Conservation (phyloP, 2,329 filamentous ascomycete genomes). For the Colletotrichum plurivorum region DNA sequence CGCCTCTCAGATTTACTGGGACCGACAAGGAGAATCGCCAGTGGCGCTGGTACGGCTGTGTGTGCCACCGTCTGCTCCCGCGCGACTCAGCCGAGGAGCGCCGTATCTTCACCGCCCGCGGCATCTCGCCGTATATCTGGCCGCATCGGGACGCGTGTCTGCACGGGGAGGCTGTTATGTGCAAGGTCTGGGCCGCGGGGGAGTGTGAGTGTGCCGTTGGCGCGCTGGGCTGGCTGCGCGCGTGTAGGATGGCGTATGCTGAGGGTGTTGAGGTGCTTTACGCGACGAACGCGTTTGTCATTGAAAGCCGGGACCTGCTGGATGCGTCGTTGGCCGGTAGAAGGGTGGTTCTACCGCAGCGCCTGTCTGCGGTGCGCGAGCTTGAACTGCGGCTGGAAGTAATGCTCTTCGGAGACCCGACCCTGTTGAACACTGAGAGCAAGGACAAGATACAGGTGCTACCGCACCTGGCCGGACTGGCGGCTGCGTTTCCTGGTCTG, state of each 20-base stretch:
- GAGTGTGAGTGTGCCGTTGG: slow-evolving; percentile 44
- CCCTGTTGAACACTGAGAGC: neutral
- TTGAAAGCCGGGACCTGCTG: slow-evolving; percentile 42
- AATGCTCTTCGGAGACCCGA: slow-evolving; percentile 26
- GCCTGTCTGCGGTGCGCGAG: slow-evolving; percentile 42
- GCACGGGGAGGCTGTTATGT: slow-evolving; percentile 22
- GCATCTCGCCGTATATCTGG: neutral
- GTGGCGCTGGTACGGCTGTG: slow-evolving; percentile 46
- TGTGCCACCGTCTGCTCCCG: slow-evolving; percentile 45
- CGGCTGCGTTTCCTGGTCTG: neutral
- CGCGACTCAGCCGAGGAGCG: neutral
- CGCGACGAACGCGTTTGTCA: slow-evolving; percentile 46
- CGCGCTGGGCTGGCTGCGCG: slow-evolving; percentile 49
- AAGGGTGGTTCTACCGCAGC: slow-evolving; percentile 43
- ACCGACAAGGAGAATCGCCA: slow-evolving; percentile 16
- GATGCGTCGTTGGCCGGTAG: slow-evolving; percentile 5
- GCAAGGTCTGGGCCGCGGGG: slow-evolving; percentile 42
- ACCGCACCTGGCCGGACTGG: neutral
- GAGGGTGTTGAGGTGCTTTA: slow-evolving; percentile 50
- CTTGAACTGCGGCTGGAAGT: slow-evolving; percentile 47
- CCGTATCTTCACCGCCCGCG: neutral
- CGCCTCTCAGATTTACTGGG: slow-evolving; percentile 2
- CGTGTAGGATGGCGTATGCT: slow-evolving; percentile 49
- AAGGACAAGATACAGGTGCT: slow-evolving; percentile 2
- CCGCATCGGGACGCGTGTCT: slow-evolving; percentile 19